Base-by-base conservation (phyloP, 2,329 filamentous ascomycete species). In the Coniella vitis region DNA sequence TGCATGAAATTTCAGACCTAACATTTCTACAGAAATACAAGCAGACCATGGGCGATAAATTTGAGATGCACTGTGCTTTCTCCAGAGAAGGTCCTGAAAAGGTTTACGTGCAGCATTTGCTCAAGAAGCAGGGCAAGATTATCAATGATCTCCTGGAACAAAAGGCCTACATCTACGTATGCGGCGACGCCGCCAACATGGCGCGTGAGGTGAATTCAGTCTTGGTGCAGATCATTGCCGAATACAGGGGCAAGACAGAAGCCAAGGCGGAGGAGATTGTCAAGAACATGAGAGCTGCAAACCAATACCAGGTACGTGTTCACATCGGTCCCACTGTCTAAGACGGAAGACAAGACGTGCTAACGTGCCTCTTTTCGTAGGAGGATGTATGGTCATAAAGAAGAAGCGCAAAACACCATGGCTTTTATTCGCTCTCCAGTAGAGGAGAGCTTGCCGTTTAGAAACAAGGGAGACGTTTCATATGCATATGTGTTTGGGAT, bases 131-230 rank as follows among this genome's bases (percentile, higher is more conserved):
- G 44, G 83, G 87, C 51, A 79, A 87, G 60, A 82, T 95, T 60
- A 78, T 98, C 69, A 91, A 95, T 69, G 83, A 91, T 56, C 80
- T 98, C 1, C 76, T 98, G 9, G 76, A 86, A 57, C 76, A 90
- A 67, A 87, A 90, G 66, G 93, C 89, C 4, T 96, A 93, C 70
- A 90, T 98, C 67, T 98, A 98, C 66, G 91, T 98, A 51, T 98
- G 94, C 61, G 93, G 93, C 70, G 93, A 98, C 64, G 94, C 94
- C 1, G 87, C 93, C 49, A 90, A 95, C 72, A 96, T 96, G 90
- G 90, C 90, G 40, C 84, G 90, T 50, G 90, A 95, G 65, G 90
- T 96, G 61, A 96, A 94, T 65, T 75, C 84, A 20, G 81, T 89
- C n/a, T 75, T 98, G 38, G 85, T 78, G 21, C 84, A 94, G 64